Conservation (phyloP, 352 stramenopile genomes). For the Thalassiosira ordinaria region DNA sequence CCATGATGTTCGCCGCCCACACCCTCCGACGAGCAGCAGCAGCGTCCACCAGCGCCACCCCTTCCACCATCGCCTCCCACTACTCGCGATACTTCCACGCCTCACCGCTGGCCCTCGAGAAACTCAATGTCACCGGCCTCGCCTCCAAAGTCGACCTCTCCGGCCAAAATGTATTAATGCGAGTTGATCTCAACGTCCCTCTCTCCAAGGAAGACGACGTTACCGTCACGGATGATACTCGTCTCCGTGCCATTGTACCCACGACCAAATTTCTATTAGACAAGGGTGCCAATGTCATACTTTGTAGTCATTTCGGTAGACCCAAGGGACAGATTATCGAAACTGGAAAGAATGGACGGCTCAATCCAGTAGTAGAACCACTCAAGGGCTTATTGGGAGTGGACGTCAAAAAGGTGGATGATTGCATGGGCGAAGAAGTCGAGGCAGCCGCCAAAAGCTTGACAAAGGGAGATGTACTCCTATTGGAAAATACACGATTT, state of each 20-base stretch:
- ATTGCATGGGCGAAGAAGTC: conserved; percentile 95
- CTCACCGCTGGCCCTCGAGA: no score
- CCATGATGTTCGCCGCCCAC: no score
- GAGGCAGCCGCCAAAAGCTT: conserved; percentile 73
- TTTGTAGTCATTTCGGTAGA: conserved; percentile 97
- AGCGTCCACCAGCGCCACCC: no score
- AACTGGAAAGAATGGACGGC: conserved; percentile 83
- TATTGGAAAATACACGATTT: conserved; percentile 99
- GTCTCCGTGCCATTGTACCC: conserved; percentile 94
- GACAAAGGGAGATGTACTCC: conserved; percentile 88
- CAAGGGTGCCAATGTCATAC: conserved; percentile 95
- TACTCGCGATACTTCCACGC: no score
- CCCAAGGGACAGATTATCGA: conserved; percentile 93
- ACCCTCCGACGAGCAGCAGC: no score
- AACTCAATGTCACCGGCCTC: no score
- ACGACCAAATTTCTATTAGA: conserved; percentile 96
- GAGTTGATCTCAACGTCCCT: conserved; percentile 86
- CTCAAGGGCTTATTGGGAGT: conserved; percentile 90
- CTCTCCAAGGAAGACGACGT: conserved; percentile 87
- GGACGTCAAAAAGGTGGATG: conserved; percentile 92
- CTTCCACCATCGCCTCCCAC: no score
- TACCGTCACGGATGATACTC: conserved; percentile 96
- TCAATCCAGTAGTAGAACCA: conserved; percentile 84
- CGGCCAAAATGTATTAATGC: no score
- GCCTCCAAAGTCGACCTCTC: no score